These are phyloP conservation scores for Lentithecium fluviatile DNA, from an alignment of 495 filamentous ascomycete genomes.

Conservation along the genomic window DNA sequence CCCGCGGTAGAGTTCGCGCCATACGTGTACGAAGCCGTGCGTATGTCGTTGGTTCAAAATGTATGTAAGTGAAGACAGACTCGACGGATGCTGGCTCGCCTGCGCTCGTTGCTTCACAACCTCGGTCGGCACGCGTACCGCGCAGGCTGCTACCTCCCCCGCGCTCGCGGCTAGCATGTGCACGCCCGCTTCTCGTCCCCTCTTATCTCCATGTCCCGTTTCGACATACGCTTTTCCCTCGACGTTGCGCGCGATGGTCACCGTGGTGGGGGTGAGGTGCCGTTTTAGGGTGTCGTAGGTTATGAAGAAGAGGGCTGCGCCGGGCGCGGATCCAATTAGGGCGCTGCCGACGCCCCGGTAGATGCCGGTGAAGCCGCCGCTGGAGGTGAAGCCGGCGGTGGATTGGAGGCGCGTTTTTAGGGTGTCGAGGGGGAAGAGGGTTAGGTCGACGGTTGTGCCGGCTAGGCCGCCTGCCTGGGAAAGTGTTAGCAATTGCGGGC, in stretches of 20 bases:
- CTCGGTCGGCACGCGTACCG: conserved; percentile 90
- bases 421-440: conserved; percentile 48
- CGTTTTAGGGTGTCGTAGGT: conserved; percentile 84
- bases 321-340: conserved; percentile 88
- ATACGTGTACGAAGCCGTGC: conserved; percentile 55
- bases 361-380: conserved; percentile 72
- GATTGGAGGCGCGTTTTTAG: conserved; percentile 76
- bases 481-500: conserved; percentile 51
- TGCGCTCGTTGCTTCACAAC: conserved; percentile 97
- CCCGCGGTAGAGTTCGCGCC: conserved; percentile 84
- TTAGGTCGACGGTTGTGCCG: conserved; percentile 47
- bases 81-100: conserved; percentile 68
- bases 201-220: not conserved
- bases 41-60: conserved; percentile 59
- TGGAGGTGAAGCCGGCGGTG: conserved; percentile 69
- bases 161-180: conserved; percentile 87
- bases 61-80: conserved; percentile 59
- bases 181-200: conserved; percentile 44
- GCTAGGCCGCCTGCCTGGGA: conserved; percentile 45
- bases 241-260: conserved; percentile 5
- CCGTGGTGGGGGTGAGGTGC: conserved; percentile 2
- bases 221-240: conserved; percentile 32
- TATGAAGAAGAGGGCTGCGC: conserved; percentile 97
- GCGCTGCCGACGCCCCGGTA: conserved; percentile 69
- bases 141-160: conserved; percentile 90